These are phyloP conservation scores for Globisporangium paddicum DNA, from an alignment of 352 stramenopile species.

Conservation along the genomic window DNA sequence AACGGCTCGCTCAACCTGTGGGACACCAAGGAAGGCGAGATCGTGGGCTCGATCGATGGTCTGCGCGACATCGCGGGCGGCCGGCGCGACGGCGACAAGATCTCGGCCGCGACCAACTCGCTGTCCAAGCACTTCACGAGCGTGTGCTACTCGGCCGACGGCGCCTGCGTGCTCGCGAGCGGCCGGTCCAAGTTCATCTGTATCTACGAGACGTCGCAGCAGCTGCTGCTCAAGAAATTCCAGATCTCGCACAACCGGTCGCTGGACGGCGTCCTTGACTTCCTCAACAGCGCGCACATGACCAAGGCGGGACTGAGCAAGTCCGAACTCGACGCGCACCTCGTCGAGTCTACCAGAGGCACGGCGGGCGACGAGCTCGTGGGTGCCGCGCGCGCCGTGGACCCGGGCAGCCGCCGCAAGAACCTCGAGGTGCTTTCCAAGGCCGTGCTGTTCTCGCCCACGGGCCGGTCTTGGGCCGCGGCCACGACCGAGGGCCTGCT, in stretches of 20 bases:
- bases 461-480: slow-evolving; percentile 94
- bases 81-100: slow-evolving; percentile 73
- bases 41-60: slow-evolving; percentile 95
- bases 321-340: slow-evolving; percentile 66
- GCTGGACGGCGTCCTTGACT: slow-evolving; percentile 95
- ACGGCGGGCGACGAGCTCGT: slow-evolving; percentile 50
- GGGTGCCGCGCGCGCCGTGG: slow-evolving; percentile 86
- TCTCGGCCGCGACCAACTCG: slow-evolving; percentile 87
- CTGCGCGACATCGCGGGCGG: slow-evolving; percentile 95
- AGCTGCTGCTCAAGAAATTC: slow-evolving; percentile 99
- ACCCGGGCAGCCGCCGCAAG: slow-evolving; percentile 87
- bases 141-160: slow-evolving; percentile 98
- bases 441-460: slow-evolving; percentile 96
- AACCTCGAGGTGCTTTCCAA: slow-evolving; percentile 87
- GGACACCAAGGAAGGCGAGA: slow-evolving; percentile 95
- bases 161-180: slow-evolving; percentile 95
- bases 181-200: slow-evolving; percentile 99
- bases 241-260: slow-evolving; percentile 98
- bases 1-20: slow-evolving; percentile 97
- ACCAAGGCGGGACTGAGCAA: slow-evolving; percentile 71
- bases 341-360: slow-evolving; percentile 22
- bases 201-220: slow-evolving; percentile 96
- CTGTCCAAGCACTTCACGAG: slow-evolving; percentile 98
- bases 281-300: slow-evolving; percentile 91
- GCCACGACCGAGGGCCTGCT: slow-evolving; percentile 97